These are phyloP conservation scores for Thalassia testudinum DNA, from an alignment of 116 monocot species.

Conservation along the genomic window DNA sequence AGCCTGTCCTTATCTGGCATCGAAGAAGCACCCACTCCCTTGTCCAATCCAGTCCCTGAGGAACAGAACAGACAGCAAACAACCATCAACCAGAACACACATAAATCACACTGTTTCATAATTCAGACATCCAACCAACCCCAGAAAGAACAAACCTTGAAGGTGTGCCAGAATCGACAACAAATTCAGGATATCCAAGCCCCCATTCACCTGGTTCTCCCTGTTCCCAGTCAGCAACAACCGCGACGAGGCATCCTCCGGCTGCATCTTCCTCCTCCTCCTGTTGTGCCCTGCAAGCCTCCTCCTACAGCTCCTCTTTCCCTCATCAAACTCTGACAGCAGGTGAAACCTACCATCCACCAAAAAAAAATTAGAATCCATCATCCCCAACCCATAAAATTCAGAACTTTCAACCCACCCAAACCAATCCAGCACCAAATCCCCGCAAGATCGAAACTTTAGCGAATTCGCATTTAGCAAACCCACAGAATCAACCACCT, in stretches of 20 bases:
- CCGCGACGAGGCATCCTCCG: conserved; percentile 56
- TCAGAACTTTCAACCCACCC: background rate
- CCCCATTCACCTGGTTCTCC: conserved; percentile 32
- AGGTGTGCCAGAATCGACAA: conserved; percentile 45
- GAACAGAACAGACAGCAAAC: background rate
- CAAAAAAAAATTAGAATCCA: background rate
- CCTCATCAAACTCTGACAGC: conserved; percentile 93
- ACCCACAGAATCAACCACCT: too few species aligned
- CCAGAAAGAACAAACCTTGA: conserved; percentile 37
- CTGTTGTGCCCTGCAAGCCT: conserved; percentile 95
- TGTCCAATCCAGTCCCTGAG: conserved; percentile 31
- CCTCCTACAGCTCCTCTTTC: conserved; percentile 87
- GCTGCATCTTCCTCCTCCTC: conserved; percentile 85
- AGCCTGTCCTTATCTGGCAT: conserved; percentile 49
- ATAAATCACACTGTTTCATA: too few species aligned
- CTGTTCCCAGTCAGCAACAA: conserved; percentile 30
- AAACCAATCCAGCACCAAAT: background rate
- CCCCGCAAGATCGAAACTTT: too few species aligned
- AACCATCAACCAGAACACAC: too few species aligned
- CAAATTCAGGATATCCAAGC: conserved; percentile 60
- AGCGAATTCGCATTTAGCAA: too few species aligned
- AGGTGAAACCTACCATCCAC: conserved; percentile 64
- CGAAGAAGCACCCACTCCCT: conserved; percentile 15
- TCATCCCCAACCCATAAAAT: background rate
- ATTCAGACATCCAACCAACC: background rate